Evolutionary conservation across 1,284 basidiomycete genomes (phyloP), one percentile per base, ranked within the genome.

Genomic region (Cutaneotrichosporon sp.): DNA sequence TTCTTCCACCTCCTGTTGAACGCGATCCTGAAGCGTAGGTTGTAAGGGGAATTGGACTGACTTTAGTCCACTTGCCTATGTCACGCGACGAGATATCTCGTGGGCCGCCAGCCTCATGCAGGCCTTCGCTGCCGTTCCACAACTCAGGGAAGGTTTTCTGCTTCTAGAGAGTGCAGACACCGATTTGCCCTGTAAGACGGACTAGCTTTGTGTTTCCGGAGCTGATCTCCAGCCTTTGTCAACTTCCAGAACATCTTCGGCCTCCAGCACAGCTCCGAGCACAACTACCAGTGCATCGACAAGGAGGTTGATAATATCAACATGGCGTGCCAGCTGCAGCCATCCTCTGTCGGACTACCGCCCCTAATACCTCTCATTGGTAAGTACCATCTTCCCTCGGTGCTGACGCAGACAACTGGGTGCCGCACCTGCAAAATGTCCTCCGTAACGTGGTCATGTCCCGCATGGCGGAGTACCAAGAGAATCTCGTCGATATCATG

Each of bases 51-150:
- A 22, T 3, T 4, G 10, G 2, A n/a, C 55, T 56, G 43, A 52
- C 46, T 14, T 20, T 46, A 56, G 51, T 2, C 59, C 59, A 9
- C 20, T 51, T 5, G 55, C 56, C 1, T 57, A 52, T 22, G 43
- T 49, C 22, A 37, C 52, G 2, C 14, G 29, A 10, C 37, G 34
- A 10, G 52, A 63, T 12, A 61, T 62, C 2, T 59, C 64, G 3
- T 67, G 61, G 39, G 60, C 61, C 6, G 64, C 67, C 4, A 57
- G 66, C 31, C 24, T 66, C 24, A 45, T 73, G 6, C 71, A 73
- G 56, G 68, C 63, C 3, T 41, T 72, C 14, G 55, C 56, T n/a
- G 67, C 68, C 11, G 59, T 71, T 4, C 71, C 68, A 5, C 68
- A 70, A 49, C 46, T 72, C 4, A 47, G 66, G 3, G 62, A 66